Percentiles rank a stretch among this genome's conserved stretches.
Evolutionary conservation across 371 early-diverging fungal genomes (phyloP).

Genomic region (Mucor velutinosus): DNA sequence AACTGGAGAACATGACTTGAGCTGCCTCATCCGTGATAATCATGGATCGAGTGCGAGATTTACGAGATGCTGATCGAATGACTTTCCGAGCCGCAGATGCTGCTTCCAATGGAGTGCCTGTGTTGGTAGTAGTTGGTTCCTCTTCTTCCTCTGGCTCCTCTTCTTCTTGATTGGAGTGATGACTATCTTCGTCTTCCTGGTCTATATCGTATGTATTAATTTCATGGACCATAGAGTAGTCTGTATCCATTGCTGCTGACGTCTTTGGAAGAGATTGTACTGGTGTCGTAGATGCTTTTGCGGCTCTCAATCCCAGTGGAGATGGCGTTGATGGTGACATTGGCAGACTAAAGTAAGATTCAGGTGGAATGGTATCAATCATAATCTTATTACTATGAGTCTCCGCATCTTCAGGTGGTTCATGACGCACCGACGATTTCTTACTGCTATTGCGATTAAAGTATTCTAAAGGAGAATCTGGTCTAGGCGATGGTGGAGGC

Average conservation of each 20-base stretch:
- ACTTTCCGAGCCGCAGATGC: conserved; percentile 20
- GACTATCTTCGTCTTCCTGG: neutral
- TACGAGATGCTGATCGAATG: conserved; percentile 30
- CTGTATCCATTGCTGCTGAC: neutral
- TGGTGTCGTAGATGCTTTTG: neutral
- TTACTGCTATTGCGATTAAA: conserved; percentile 5
- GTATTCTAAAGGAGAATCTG: conserved; percentile 14
- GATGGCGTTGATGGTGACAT: conserved; percentile 13
- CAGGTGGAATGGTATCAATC: conserved; percentile 17
- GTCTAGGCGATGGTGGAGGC: conserved; percentile 14
- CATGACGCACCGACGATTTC: conserved; percentile 4
- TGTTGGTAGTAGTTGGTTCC: neutral
- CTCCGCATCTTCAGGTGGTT: conserved; percentile 5
- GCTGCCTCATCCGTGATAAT: conserved; percentile 17
- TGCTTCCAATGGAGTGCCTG: conserved; percentile 5
- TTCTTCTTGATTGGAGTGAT: neutral
- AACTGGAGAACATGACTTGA: conserved; percentile 10
- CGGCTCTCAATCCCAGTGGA: neutral
- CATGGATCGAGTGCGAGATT: conserved; percentile 30
- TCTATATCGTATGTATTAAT: conserved; percentile 4
- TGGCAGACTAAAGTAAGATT: conserved; percentile 16
- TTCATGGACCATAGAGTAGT: conserved; percentile 5
- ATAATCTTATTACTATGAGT: conserved; percentile 17
- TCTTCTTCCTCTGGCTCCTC: conserved; percentile 1
- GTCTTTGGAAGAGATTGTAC: neutral